Base-by-base conservation (phyloP, 257 asterid genomes). In the Solanum chilense region DNA sequence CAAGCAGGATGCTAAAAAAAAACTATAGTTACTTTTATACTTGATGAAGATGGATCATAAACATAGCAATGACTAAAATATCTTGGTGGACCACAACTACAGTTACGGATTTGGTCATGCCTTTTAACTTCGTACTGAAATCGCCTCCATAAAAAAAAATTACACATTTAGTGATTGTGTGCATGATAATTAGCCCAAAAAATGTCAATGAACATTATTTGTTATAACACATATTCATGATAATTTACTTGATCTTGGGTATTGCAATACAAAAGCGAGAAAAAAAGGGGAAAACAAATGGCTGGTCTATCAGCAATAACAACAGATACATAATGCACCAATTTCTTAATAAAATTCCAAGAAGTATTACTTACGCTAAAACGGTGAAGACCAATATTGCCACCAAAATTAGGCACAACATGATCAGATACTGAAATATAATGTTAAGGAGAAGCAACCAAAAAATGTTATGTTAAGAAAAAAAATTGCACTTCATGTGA, bases 371-470 rank as follows among this genome's bases (percentile, higher is more conserved):
- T 95, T 92, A 96, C 98, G 99, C 99, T 86, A 94, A 89, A 87
- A 96, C 98, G 0, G 99, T 96, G 93, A 96, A 95, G 92, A 95
- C 91, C 95, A 96, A 88, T 86, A 96, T 94, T n/a, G 95, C 98
- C 92, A 96, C 91, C 93, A 95, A 87, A 90, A 95, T 87, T 62
- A 95, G 85, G 94, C 95, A 94, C 76, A 96, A 93, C 95, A 94
- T 88, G 91, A 92, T 86, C 73, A 96, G 94, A 87, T 96, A 96
- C 99, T 96, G 92, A 87, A 86, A 45, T 83, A 70, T 66, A 80
- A 66, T 23, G 94, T 90, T 90, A 95, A 95, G 98, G 94, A 86
- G 88, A 87, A 89, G 68, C 12, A 82, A 88, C 69, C 80, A 86
- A 3, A 89, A 89, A 89, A 82, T 1, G 41, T 47, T 27, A 88